These are phyloP conservation scores for Berberis vulgaris DNA, from an alignment of 164 flowering plant genomes.

Conservation along the genomic window DNA sequence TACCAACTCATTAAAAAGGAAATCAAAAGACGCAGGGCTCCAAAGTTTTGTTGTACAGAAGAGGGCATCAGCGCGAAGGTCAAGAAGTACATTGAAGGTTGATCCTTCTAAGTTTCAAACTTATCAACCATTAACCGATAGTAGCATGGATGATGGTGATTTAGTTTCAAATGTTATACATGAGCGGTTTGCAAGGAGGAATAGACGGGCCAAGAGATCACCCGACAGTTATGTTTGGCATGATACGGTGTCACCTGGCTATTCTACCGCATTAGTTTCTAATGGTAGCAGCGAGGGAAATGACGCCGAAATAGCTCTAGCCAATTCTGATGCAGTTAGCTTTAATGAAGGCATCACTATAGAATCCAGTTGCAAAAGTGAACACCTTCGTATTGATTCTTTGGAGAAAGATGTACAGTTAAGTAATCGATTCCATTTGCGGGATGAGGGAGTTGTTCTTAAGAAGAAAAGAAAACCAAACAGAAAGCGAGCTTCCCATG, in stretches of 20 bases:
- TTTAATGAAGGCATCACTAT: conserved; percentile 37
- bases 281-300: conserved; percentile 52
- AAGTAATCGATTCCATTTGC: conserved; percentile 43
- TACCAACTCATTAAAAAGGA: conserved; percentile 31
- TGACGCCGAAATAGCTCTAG: conserved; percentile 42
- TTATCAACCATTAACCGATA: conserved; percentile 19
- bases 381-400: conserved; percentile 26
- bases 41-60: conserved; percentile 20
- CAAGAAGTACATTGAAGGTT: conserved; percentile 43
- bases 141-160: conserved; percentile 15
- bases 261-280: conserved; percentile 25
- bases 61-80: conserved; percentile 27
- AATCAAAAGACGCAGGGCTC: conserved; percentile 23
- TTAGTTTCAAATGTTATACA: conserved; percentile 13
- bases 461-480: conserved; percentile 74
- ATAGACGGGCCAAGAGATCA: conserved; percentile 36
- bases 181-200: conserved; percentile 31
- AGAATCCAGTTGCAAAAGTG: conserved; percentile 39
- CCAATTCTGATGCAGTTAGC: conserved; percentile 44
- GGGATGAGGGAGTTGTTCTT: conserved; percentile 34
- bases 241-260: conserved; percentile 29
- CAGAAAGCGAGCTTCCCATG: conserved; percentile 41
- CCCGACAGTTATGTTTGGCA: conserved; percentile 30
- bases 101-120: conserved; percentile 29
- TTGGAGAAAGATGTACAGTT: conserved; percentile 33